Evolutionary conservation across 192 early-diverging fungal species (phyloP), one percentile per base, ranked within the genome.

Genomic region (Coemansia sp.): DNA sequence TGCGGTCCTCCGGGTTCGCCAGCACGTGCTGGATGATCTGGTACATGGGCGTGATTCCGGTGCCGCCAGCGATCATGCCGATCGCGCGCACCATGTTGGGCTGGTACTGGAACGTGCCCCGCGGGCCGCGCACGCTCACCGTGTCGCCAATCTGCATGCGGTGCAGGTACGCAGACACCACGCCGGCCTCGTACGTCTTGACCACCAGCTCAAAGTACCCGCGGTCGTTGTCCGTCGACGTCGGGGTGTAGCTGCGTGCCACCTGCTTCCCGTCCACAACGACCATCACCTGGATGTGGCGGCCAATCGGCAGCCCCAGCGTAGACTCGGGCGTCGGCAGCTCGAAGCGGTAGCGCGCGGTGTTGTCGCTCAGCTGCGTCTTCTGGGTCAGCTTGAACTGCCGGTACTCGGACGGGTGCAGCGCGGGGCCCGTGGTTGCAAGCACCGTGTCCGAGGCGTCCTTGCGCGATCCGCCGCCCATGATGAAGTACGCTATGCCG

Each of bases 1-100:
- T 98, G 64, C 85, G 85, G 66, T 98, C 95, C 27, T 81, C 67
- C 19, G 91, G 90, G 73, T 98, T 90, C 47, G 84, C 83, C 51
- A 89, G 55, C 21, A 95, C 82, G 25, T 87, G 85, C 43, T 90
- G 88, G 42, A 96, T 89, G 53, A 98, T 86, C 85, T 87, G 93
- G 51, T 89, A 81, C 94, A 97, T 97, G 43, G 94, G 94, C 1
- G 94, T 93, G 58, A 97, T 89, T n/a, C 88, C 94, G 42, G 94
- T 92, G 48, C 94, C 94, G 26, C 92, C 90, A 31, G 93, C 93
- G 80, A 94, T 85, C 92, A 97, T 94, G 49, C 92, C 92, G 14
- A 97, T 70, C 8, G 67, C 69, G 12, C 79, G 79, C 35, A 84
- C 81, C 78, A 92, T 84, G 63, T 93, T 92, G 39, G 91, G 83